Base-by-base conservation (phyloP, 2,329 filamentous ascomycete genomes). In the Trichoderma sp. region DNA sequence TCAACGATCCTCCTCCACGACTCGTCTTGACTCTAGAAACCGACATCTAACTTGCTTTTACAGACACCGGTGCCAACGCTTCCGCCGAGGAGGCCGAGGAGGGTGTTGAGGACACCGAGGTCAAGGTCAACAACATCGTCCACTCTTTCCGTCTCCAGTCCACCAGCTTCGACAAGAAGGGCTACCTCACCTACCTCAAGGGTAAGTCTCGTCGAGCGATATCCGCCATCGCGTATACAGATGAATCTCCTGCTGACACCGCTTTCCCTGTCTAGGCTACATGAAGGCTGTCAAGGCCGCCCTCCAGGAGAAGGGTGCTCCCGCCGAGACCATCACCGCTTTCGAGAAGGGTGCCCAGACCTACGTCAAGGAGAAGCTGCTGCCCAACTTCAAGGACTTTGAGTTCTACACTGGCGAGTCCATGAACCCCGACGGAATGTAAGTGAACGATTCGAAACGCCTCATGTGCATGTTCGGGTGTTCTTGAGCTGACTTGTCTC, bases 351-450 rank as follows among this genome's bases (percentile, higher is more conserved):
- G 88, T 73, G 93, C 93, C 66, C 77, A 82, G 69, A 80, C 71
- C 64, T 96, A 87, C 77, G 89, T 91, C 80, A 97, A 96, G 86
- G 89, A 92, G 84, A 87, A 86, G 76, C 84, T 97, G 71, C 82
- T 90, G 67, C 81, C 77, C 78, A 94, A 92, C 83, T 97, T 97
- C 86, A 93, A 96, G 84, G 92, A 98, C 84, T 96, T 90, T 79
- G 94, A 98, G 80, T 94, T 97, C 81, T 91, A 90, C 81, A 92
- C 90, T 73, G 93, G 94, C 82, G 89, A 95, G 85, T 90, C 88
- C 73, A 96, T 96, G 92, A 87, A 96, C 81, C 89, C 90, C 73
- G 91, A 97, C 75, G 93, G 90, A 83, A 96, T 97, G 95, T 95
- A 83, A 75, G 90, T 63, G 39, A 67, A 26, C 50, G 50, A 55